phyloP scores from a whole-genome alignment of 2,329 filamentous ascomycete species.

The Sarocladium strictum region DNA sequence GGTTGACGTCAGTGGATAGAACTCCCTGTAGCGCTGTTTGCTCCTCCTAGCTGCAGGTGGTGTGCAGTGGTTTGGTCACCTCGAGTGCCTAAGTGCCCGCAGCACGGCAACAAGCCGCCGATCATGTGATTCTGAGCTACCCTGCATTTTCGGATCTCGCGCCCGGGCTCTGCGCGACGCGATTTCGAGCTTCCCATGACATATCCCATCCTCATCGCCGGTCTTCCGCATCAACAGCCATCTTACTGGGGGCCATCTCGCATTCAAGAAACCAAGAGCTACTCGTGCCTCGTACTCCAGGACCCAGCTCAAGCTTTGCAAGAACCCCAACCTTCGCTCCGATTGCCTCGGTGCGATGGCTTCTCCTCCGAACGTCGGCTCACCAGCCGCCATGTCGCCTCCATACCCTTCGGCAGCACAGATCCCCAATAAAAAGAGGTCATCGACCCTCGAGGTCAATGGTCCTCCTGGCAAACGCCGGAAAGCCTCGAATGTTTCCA shows the following conservation, averaged over 20 bases:
- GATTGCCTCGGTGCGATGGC: constrained; percentile 37
- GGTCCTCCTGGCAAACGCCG: constrained; percentile 56
- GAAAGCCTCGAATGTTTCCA: constrained; percentile 61
- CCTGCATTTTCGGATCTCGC: not conserved
- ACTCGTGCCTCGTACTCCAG: too few species aligned
- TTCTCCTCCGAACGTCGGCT: constrained; percentile 47
- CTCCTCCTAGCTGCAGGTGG: not conserved
- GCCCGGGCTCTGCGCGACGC: not conserved
- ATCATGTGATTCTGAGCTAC: constrained; percentile 4
- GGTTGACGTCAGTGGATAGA: not conserved
- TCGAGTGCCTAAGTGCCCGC: not conserved
- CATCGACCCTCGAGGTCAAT: constrained; percentile 46
- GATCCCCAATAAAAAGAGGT: constrained; percentile 53
- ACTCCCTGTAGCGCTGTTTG: not conserved
- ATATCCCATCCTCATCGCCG: too few species aligned
- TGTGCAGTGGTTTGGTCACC: not conserved
- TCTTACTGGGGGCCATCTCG: too few species aligned
- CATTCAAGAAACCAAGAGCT: too few species aligned
- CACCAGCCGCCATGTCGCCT: constrained; percentile 49
- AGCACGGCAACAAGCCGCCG: not conserved
- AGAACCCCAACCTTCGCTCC: not conserved
- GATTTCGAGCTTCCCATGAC: not conserved
- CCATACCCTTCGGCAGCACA: constrained; percentile 46
- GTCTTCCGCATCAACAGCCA: not conserved
- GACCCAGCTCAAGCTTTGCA: too few species aligned